Percentiles rank a stretch among this genome's conserved stretches.
These are phyloP conservation scores for Tuber calosporum DNA, from an alignment of 495 filamentous ascomycete genomes.

Conservation along the genomic window DNA sequence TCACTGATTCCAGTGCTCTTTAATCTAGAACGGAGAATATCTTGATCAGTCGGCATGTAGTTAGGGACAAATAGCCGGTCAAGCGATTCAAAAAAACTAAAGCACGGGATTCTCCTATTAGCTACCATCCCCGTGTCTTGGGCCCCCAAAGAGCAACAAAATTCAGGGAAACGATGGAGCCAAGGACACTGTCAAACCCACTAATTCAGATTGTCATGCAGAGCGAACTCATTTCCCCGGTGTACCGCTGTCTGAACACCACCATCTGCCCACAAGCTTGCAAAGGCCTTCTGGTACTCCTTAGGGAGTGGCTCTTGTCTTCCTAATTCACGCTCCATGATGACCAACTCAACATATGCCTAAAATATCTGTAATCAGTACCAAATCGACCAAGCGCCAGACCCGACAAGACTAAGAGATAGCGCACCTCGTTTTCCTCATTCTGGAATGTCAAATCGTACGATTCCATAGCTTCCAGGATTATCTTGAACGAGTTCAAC, in stretches of 20 bases:
- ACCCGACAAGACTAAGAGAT: conserved; percentile 4
- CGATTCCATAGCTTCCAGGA: conserved; percentile 89
- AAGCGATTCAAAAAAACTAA: conserved; percentile 82
- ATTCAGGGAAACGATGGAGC: neutral
- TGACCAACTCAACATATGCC: conserved; percentile 51
- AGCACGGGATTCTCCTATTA: conserved; percentile 26
- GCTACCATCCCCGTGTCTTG: conserved; percentile 10
- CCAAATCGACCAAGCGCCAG: neutral
- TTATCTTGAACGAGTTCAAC: conserved; percentile 77
- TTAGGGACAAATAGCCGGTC: conserved; percentile 80
- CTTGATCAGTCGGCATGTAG: conserved; percentile 94
- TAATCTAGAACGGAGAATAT: conserved; percentile 84
- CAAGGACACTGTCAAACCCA: conserved; percentile 48
- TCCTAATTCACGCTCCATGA: conserved; percentile 66
- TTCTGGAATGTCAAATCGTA: conserved; percentile 69
- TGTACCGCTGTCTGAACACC: conserved; percentile 80
- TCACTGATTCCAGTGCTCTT: conserved; percentile 96
- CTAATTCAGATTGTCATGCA: conserved; percentile 94
- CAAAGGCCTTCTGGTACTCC: conserved; percentile 68
- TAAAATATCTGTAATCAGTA: conserved; percentile 37
- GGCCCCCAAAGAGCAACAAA: neutral
- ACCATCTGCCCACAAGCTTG: conserved; percentile 71
- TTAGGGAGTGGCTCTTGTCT: conserved; percentile 64
- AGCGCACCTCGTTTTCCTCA: conserved; percentile 68
- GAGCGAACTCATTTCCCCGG: conserved; percentile 89